phyloP scores from a whole-genome alignment of 257 asterid genomes.

The Coffea eugenioides region DNA sequence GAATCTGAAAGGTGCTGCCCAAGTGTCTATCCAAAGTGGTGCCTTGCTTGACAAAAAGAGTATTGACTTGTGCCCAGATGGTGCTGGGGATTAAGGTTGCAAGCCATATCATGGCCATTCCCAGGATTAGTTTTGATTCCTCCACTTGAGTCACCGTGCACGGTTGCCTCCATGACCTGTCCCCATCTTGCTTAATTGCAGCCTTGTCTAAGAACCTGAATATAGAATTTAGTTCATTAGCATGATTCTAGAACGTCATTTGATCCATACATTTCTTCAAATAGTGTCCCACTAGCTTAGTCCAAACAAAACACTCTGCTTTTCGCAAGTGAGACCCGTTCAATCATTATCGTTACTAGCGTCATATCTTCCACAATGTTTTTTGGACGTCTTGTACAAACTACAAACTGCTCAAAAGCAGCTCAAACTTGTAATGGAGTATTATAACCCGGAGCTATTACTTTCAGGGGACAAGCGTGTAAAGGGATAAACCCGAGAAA shows the following conservation, averaged over 20 bases:
- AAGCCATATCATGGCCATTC: conserved; percentile 78
- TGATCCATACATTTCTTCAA: no score
- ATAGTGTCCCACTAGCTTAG: background rate
- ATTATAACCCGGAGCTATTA: background rate
- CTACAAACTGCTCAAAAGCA: background rate
- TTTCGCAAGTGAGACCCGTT: background rate
- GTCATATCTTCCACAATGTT: background rate
- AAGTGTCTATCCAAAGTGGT: conserved; percentile 67
- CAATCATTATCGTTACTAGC: background rate
- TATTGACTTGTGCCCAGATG: conserved; percentile 86
- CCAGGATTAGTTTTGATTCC: conserved; percentile 62
- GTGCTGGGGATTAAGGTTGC: conserved; percentile 79
- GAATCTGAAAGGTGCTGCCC: conserved; percentile 56
- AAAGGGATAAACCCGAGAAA: background rate
- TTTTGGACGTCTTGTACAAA: conserved; percentile 17
- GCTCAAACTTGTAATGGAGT: background rate
- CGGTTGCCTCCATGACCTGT: conserved; percentile 24
- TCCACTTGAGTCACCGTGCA: conserved; percentile 85
- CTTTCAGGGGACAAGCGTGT: background rate
- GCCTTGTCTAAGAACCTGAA: conserved; percentile 84
- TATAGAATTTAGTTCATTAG: background rate
- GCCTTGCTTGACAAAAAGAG: conserved; percentile 85
- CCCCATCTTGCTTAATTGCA: conserved; percentile 47
- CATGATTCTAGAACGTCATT: background rate
- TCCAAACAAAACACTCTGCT: background rate